A percentile compares a stretch with the other conserved stretches of the same genome.
phyloP scores from a whole-genome alignment of 129 eudicot species.

The sunflower (Helianthus annuus) region DNA sequence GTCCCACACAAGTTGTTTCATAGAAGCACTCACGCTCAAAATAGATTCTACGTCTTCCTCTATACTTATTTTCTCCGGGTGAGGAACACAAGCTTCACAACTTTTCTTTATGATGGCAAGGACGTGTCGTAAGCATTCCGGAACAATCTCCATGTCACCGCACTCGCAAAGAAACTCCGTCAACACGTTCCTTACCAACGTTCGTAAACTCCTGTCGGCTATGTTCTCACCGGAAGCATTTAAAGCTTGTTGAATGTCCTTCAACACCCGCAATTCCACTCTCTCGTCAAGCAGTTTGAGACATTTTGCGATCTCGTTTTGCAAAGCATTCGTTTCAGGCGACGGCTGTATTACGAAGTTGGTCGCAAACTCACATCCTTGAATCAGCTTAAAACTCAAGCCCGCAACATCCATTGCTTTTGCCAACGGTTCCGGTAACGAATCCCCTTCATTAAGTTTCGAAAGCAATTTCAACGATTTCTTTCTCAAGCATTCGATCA shows the following conservation, averaged over 20 bases:
- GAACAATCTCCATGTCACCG: slow-evolving; percentile 66
- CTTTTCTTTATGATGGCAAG: slow-evolving; percentile 46
- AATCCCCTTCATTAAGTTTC: slow-evolving; percentile 42
- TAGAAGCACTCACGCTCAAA: slow-evolving; percentile 56
- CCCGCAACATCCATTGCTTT: slow-evolving; percentile 67
- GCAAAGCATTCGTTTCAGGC: slow-evolving; percentile 45
- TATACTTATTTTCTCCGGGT: slow-evolving; percentile 34
- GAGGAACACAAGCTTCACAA: slow-evolving; percentile 13
- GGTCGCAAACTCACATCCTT: slow-evolving; percentile 30
- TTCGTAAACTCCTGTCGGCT: slow-evolving; percentile 33
- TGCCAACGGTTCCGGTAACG: slow-evolving; percentile 45
- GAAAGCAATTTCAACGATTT: slow-evolving; percentile 40
- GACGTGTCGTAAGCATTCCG: slow-evolving; percentile 39
- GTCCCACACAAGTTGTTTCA: slow-evolving; percentile 68
- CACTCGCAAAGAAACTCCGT: slow-evolving; percentile 76
- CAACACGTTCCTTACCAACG: slow-evolving; percentile 48
- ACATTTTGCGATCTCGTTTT: slow-evolving; percentile 59
- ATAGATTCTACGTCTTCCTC: slow-evolving; percentile 64
- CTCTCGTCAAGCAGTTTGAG: slow-evolving; percentile 44
- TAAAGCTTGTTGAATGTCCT: slow-evolving; percentile 38
- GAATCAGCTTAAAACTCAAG: slow-evolving; percentile 45
- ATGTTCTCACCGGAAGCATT: slow-evolving; percentile 43
- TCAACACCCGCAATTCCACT: slow-evolving; percentile 36
- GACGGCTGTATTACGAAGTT: slow-evolving; percentile 44
- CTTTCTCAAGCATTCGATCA: slow-evolving; percentile 37